phyloP scores from a whole-genome alignment of 148 eudicot genomes.

The Hydrangea macrophylla region DNA sequence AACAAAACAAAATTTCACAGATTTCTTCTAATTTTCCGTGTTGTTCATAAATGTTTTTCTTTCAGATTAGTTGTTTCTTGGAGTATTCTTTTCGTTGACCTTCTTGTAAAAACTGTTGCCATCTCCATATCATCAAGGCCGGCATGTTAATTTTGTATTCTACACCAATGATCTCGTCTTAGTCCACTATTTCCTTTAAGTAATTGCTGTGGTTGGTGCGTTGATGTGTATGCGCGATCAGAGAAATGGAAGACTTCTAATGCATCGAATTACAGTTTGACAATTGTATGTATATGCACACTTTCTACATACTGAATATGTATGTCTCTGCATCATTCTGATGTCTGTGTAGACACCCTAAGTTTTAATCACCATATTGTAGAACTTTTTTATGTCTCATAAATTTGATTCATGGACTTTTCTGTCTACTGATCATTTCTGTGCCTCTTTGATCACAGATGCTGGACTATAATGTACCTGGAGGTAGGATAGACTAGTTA shows the following conservation, averaged over 20 bases:
- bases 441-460: slow-evolving; percentile 39
- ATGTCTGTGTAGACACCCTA: neutral
- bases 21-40: too few relatives aligned
- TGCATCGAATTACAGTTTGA: neutral
- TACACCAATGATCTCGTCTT: neutral
- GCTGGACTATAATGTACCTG: slow-evolving; percentile 93
- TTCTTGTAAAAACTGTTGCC: too few relatives aligned
- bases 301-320: neutral
- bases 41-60: too few relatives aligned
- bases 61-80: too few relatives aligned
- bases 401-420: neutral
- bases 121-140: too few relatives aligned
- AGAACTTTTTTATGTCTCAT: neutral
- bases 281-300: neutral
- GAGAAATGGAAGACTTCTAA: too few relatives aligned
- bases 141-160: too few relatives aligned
- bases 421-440: neutral
- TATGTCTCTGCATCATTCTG: neutral
- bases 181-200: neutral
- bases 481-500: slow-evolving; percentile 46
- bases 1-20: too few relatives aligned
- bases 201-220: neutral
- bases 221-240: neutral
- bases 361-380: neutral
- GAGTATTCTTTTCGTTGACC: too few relatives aligned